A percentile compares a stretch with the other conserved stretches of the same genome.
Conservation (phyloP, 75 land plant species). For the Sequoiadendron giganteum region DNA sequence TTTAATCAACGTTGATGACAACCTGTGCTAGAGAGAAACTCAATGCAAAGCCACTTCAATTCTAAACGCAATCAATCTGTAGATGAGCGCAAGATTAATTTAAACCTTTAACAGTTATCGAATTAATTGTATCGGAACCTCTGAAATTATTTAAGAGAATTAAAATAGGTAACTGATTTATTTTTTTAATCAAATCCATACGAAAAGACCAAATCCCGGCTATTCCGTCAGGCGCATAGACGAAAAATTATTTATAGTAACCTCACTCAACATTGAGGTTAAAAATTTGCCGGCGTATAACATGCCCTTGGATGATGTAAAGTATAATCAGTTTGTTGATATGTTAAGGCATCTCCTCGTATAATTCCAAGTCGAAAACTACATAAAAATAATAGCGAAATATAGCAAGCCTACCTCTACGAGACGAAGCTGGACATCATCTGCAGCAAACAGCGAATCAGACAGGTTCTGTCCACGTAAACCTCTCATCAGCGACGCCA, state of each 20-base stretch:
- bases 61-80: background rate
- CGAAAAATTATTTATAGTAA: background rate
- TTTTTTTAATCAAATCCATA: background rate
- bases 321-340: too few species aligned
- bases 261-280: background rate
- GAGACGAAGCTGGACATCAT: slow-evolving; percentile 74
- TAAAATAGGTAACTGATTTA: background rate
- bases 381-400: background rate
- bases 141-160: background rate
- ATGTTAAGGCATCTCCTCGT: background rate
- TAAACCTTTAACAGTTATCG: background rate
- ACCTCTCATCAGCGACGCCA: slow-evolving; percentile 91
- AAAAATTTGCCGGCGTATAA: background rate
- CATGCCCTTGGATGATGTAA: background rate
- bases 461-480: slow-evolving; percentile 92
- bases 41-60: background rate
- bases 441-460: slow-evolving; percentile 87
- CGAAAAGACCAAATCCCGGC: background rate
- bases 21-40: background rate
- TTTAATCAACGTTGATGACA: background rate
- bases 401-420: slow-evolving; percentile 67
- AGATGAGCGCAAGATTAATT: background rate
- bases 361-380: background rate
- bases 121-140: background rate
- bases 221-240: background rate